phyloP scores from a whole-genome alignment of 2,329 filamentous ascomycete genomes.

The Ophiostoma triangulosporum region DNA sequence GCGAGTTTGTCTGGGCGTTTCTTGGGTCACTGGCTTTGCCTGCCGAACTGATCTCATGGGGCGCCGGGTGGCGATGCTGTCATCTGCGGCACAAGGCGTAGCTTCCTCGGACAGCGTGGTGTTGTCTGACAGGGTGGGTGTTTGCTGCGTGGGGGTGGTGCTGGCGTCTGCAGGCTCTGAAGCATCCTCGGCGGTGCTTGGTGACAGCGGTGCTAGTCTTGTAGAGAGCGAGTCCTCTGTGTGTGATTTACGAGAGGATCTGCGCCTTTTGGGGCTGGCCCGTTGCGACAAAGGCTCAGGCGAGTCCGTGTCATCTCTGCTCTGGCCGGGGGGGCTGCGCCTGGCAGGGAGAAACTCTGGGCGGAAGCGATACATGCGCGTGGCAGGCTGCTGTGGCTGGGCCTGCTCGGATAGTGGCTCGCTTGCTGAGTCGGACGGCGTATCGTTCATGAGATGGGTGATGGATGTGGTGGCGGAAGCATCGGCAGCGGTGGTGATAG shows the following conservation, averaged over 20 bases:
- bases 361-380: conserved; percentile 1
- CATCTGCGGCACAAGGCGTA: background rate
- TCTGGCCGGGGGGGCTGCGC: background rate
- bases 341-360: background rate
- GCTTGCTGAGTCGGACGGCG: conserved; percentile 1
- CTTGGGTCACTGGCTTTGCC: background rate
- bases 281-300: background rate
- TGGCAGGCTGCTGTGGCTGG: background rate
- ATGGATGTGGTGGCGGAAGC: background rate
- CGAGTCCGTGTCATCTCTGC: background rate
- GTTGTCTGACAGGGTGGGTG: background rate
- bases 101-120: background rate
- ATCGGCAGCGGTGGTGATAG: background rate
- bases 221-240: background rate
- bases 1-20: background rate
- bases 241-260: background rate
- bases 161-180: background rate
- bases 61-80: conserved; percentile 5
- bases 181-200: background rate
- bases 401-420: conserved; percentile 1
- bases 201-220: background rate
- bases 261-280: background rate
- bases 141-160: background rate
- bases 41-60: conserved; percentile 8
- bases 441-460: conserved; percentile 2